phyloP scores from a whole-genome alignment of 2,329 filamentous ascomycete species.

The Curvularia hawaiiensis region DNA sequence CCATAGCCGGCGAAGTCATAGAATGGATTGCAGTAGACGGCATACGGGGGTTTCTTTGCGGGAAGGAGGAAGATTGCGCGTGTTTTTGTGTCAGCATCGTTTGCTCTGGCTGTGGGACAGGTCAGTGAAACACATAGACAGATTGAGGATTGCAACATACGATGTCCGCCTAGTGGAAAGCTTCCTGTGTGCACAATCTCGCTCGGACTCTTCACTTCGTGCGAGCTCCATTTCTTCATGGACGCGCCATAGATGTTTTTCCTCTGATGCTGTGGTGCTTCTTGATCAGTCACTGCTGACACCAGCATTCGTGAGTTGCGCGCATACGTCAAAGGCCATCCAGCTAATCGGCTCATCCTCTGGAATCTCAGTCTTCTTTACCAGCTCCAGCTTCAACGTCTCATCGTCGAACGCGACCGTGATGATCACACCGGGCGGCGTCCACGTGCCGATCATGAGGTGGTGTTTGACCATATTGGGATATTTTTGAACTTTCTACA shows the following conservation, averaged over 20 bases:
- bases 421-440: conserved; percentile 86
- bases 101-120: conserved; percentile 63
- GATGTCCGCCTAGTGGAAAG: conserved; percentile 75
- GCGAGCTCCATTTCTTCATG: conserved; percentile 93
- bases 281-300: conserved; percentile 21
- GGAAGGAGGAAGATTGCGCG: conserved; percentile 88
- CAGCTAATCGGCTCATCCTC: conserved; percentile 88
- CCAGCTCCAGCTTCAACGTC: conserved; percentile 71
- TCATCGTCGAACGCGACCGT: conserved; percentile 88
- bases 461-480: conserved; percentile 74
- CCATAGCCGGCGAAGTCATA: conserved; percentile 84
- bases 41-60: conserved; percentile 75
- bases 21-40: conserved; percentile 89
- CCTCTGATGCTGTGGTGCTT: conserved; percentile 66
- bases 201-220: conserved; percentile 73
- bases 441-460: conserved; percentile 92
- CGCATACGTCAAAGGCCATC: conserved; percentile 84
- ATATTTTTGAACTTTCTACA: conserved; percentile 2
- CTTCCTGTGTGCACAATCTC: conserved; percentile 75
- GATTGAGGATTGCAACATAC: conserved; percentile 53
- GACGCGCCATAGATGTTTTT: conserved; percentile 88
- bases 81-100: conserved; percentile 75
- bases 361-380: conserved; percentile 82
- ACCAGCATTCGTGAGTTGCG: not conserved
- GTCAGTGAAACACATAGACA: conserved; percentile 3